phyloP scores from a whole-genome alignment of 2,329 filamentous ascomycete genomes.

The Hysterium pulicare region DNA sequence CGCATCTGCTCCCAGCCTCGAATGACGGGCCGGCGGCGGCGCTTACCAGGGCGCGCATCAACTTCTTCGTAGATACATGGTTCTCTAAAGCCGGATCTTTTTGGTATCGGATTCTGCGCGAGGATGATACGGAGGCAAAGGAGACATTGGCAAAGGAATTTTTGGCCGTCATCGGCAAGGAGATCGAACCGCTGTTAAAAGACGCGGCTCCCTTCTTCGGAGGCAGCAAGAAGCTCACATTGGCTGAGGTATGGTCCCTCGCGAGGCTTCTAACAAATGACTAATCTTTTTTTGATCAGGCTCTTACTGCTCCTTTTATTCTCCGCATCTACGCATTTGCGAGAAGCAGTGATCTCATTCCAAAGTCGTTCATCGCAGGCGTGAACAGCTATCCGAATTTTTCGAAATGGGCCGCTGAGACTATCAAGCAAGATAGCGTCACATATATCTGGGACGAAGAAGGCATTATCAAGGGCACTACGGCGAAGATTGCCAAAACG shows the following conservation, averaged over 20 bases:
- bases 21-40: constrained; percentile 52
- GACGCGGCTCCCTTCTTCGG: constrained; percentile 46
- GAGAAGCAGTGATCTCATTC: constrained; percentile 55
- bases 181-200: constrained; percentile 68
- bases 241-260: constrained; percentile 68
- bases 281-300: constrained; percentile 41
- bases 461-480: constrained; percentile 14
- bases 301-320: constrained; percentile 64
- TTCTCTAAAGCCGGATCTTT: constrained; percentile 56
- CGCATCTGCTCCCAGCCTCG: constrained; percentile 60
- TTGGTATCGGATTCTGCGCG: constrained; percentile 46
- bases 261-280: too few species aligned
- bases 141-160: constrained; percentile 49
- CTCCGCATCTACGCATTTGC: constrained; percentile 56
- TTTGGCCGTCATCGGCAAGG: constrained; percentile 60
- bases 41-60: constrained; percentile 62
- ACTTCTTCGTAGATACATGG: constrained; percentile 71
- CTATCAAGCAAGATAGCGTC: constrained; percentile 63
- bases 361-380: constrained; percentile 44
- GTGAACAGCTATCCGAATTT: constrained; percentile 63
- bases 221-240: constrained; percentile 54
- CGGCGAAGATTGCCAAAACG: constrained; percentile 21
- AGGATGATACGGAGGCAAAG: constrained; percentile 50
- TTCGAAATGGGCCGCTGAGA: constrained; percentile 62
- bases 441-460: constrained; percentile 41